These are phyloP conservation scores for Aquilaria yunnanensis DNA, from an alignment of 345 rosid genomes.

Conservation along the genomic window DNA sequence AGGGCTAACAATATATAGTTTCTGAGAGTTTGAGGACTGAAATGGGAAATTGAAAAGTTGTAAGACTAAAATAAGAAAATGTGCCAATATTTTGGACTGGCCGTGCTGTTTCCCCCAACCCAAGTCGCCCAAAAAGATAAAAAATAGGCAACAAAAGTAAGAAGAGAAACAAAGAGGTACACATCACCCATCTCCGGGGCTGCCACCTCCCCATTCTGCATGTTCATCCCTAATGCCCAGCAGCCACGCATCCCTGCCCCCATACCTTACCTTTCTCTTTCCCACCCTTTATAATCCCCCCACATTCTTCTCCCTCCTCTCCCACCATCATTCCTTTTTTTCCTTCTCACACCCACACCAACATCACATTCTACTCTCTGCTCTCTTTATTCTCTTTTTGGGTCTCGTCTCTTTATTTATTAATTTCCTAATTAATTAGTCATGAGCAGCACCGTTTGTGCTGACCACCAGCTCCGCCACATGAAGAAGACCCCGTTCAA, in stretches of 20 bases:
- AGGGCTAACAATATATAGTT: no score
- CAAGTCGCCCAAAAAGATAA: no score
- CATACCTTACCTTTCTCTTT: conserved; percentile 12
- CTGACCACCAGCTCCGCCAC: conserved; percentile 29
- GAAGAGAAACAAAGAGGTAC: no score
- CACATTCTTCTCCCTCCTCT: not conserved
- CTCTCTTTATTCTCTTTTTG: not conserved
- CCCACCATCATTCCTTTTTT: not conserved
- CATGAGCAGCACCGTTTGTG: conserved; percentile 39
- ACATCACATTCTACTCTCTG: not conserved
- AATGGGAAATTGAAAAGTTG: no score
- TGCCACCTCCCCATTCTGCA: conserved; percentile 53
- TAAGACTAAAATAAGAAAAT: no score
- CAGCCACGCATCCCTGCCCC: conserved; percentile 38
- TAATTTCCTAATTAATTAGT: not conserved
- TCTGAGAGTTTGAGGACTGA: no score
- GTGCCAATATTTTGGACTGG: no score
- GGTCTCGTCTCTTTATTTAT: not conserved
- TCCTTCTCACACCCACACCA: conserved; percentile 11
- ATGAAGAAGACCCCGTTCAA: conserved; percentile 20
- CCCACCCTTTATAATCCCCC: not conserved
- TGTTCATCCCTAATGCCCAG: conserved; percentile 36
- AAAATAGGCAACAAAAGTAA: no score
- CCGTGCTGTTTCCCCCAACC: no score
- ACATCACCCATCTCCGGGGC: not conserved